Evolutionary conservation across 208 protist genomes (phyloP).

Genomic region (Novymonas esmeraldas): DNA sequence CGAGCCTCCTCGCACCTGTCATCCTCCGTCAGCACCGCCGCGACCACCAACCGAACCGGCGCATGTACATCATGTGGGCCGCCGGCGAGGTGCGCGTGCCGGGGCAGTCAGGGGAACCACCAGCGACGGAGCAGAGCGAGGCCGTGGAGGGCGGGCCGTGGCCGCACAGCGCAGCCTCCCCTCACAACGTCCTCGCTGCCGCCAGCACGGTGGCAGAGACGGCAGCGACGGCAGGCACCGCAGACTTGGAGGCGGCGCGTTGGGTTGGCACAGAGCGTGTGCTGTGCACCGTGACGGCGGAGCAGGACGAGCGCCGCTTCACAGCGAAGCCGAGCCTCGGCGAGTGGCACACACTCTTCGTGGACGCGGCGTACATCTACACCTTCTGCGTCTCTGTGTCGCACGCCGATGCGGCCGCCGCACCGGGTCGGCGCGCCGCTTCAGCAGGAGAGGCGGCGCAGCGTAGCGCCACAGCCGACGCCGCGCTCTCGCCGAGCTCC

Average conservation of each 20-base stretch:
- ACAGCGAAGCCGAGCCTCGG: constrained; percentile 62
- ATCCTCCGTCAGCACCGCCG: constrained; percentile 67
- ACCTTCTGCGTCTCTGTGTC: constrained; percentile 51
- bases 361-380: constrained; percentile 78
- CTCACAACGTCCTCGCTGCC: too few relatives aligned
- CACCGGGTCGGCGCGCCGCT: not conserved
- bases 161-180: not conserved
- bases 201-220: too few relatives aligned
- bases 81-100: constrained; percentile 32
- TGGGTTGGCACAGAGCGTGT: constrained; percentile 74
- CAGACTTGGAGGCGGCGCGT: constrained; percentile 17
- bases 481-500: not conserved
- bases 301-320: constrained; percentile 58
- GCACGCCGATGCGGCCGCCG: not conserved
- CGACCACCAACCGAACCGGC: constrained; percentile 60
- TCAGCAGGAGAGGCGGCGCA: not conserved
- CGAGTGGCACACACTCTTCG: constrained; percentile 70
- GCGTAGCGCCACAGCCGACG: not conserved
- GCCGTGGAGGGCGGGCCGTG: too few relatives aligned
- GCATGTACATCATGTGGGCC: constrained; percentile 83
- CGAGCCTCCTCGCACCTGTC: constrained; percentile 56
- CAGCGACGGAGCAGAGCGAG: not conserved
- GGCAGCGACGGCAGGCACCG: not conserved
- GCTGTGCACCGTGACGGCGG: constrained; percentile 71
- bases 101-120: too few relatives aligned